These are phyloP conservation scores for Suhomyces yuchorum DNA, from an alignment of 1,139 yeast genomes.

Conservation along the genomic window DNA sequence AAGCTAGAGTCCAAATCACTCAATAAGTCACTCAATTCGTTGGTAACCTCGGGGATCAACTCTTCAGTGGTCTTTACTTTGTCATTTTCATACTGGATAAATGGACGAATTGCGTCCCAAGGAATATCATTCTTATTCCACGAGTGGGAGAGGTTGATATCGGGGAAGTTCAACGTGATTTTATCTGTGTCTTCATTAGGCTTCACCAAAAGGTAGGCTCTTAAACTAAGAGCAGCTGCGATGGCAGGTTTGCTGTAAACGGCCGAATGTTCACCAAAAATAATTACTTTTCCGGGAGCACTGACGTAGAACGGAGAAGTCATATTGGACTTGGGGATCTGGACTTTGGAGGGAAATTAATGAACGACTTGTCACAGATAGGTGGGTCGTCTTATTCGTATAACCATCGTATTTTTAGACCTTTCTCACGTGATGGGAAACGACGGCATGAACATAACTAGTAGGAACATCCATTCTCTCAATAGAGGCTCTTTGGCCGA, in stretches of 20 bases:
- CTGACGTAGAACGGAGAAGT: slow-evolving; percentile 65
- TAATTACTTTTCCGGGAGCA: slow-evolving; percentile 95
- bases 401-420: neutral
- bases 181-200: slow-evolving; percentile 38
- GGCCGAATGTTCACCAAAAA: slow-evolving; percentile 97
- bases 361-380: neutral
- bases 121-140: slow-evolving; percentile 70
- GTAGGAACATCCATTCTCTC: too few relatives aligned
- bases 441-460: neutral
- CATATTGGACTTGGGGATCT: neutral
- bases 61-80: slow-evolving; percentile 53
- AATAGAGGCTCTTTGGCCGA: slow-evolving; percentile 12
- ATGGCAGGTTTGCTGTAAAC: slow-evolving; percentile 92
- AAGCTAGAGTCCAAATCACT: slow-evolving; percentile 51
- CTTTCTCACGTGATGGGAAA: neutral
- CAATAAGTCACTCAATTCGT: slow-evolving; percentile 47
- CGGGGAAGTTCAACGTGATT: slow-evolving; percentile 77
- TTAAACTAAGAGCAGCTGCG: slow-evolving; percentile 81
- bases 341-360: neutral
- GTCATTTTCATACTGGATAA: slow-evolving; percentile 24
- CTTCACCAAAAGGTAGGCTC: slow-evolving; percentile 75
- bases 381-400: neutral
- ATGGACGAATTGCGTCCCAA: slow-evolving; percentile 47
- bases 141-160: slow-evolving; percentile 61
- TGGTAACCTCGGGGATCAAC: slow-evolving; percentile 61